Base-by-base conservation (phyloP, 75 land plant species). In the Cunninghamia lanceolata region DNA sequence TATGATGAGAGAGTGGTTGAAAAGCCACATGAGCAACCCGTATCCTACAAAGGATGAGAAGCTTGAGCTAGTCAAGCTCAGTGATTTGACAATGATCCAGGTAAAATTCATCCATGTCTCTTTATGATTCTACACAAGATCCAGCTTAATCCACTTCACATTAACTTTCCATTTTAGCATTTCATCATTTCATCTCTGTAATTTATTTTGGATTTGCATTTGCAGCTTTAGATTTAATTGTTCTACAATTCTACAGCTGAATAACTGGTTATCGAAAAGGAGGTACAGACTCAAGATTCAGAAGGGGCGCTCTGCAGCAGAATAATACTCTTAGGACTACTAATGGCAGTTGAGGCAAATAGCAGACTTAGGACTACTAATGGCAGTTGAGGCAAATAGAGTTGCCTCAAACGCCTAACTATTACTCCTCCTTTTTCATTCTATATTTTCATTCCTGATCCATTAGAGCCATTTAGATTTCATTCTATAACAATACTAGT, bases 251-350 rank as follows among this genome's bases (percentile, higher is more conserved):
- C 14, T 11, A 32, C 34, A 84, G 70, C 40, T 84, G 38, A 76
- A 84, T 9, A 84, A 84, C 8, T 84, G 85, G 75, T 43, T 84
- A 3, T 84, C 85, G 5, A 84, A 84, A 30, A 47, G 43, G 9
- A 84, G 85, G 79, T 54, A 66, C 85, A 84, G 35, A 28, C 1
- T 50, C 35, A 84, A 84, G 45, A 68, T 36, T 4, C 35, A 70
- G 74, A 84, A 84, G 28, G 43, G 10, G 28, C 46, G 46, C 8
- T 21, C 82, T 21, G 43, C 82, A 42, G 25, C 42, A 38, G 45
- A 42, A 25, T 28, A 32, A 68, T 7, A 56, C 5, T 5, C 25
- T 56, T 17, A 56, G 4, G 6, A 17, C 59, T 3, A 47, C 0
- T 16, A 54, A 16, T 54, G 59, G 4, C 2, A 54, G 59, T 11